These are phyloP conservation scores for Polychytrium aggregatum DNA, from an alignment of 192 early-diverging fungal species.

Conservation along the genomic window DNA sequence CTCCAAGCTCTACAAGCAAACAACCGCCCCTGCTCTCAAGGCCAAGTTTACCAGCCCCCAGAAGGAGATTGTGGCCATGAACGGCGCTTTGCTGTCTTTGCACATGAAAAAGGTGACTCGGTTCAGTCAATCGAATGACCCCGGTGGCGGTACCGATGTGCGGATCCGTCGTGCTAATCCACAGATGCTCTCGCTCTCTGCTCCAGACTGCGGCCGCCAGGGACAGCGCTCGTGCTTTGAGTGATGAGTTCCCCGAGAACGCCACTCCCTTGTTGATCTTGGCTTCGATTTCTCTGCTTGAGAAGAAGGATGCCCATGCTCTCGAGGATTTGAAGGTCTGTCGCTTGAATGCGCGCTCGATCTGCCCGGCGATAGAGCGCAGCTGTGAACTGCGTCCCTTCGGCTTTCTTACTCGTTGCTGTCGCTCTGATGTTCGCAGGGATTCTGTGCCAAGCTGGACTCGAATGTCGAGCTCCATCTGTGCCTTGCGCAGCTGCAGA, in stretches of 20 bases:
- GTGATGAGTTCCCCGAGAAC: slow-evolving; percentile 50
- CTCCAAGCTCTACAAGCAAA: slow-evolving; percentile 38
- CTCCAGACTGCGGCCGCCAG: slow-evolving; percentile 40
- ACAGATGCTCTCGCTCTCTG: no score
- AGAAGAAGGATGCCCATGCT: slow-evolving; percentile 46
- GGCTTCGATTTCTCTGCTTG: slow-evolving; percentile 35
- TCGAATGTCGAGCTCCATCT: no score
- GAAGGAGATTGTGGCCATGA: slow-evolving; percentile 47
- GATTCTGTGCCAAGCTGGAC: no score
- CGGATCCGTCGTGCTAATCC: no score
- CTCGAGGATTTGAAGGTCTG: slow-evolving; percentile 38
- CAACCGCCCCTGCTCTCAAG: slow-evolving; percentile 41
- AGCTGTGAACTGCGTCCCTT: no score
- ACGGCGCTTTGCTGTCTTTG: slow-evolving; percentile 43
- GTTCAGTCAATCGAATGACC: background rate
- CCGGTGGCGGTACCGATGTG: no score
- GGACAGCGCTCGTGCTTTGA: slow-evolving; percentile 34
- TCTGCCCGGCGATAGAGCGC: no score
- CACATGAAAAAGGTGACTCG: slow-evolving; percentile 10
- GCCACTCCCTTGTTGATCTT: slow-evolving; percentile 47
- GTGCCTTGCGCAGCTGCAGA: slow-evolving; percentile 48
- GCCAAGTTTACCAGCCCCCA: slow-evolving; percentile 47
- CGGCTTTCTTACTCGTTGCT: no score
- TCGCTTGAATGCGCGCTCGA: no score
- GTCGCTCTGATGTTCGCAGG: no score